A percentile compares a stretch with the other conserved stretches of the same genome.
These are phyloP conservation scores for Scutellaria barbata DNA, from an alignment of 257 asterid genomes.

Conservation along the genomic window DNA sequence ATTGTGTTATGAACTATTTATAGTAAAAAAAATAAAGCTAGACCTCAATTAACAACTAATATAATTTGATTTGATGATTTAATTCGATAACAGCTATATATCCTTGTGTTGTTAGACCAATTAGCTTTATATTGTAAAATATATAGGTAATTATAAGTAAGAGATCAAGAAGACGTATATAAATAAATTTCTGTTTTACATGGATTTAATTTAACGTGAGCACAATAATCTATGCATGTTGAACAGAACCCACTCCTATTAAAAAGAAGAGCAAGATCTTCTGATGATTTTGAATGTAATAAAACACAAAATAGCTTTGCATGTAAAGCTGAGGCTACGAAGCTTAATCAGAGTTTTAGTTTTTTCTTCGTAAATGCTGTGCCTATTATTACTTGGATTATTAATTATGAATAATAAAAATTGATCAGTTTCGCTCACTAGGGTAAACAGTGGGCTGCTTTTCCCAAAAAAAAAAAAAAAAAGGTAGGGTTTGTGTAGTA, in stretches of 20 bases:
- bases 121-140: too few relatives aligned
- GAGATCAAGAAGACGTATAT: not conserved
- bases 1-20: not conserved
- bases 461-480: constrained; percentile 19
- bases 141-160: too few relatives aligned
- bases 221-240: not conserved
- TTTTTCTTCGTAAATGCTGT: constrained; percentile 20
- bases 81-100: too few relatives aligned
- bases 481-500: constrained; percentile 31
- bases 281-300: not conserved
- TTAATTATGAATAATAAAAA: not conserved
- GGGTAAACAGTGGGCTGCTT: constrained; percentile 22
- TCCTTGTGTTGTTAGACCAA: too few relatives aligned
- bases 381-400: not conserved
- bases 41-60: too few relatives aligned
- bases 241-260: not conserved
- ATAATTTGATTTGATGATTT: too few relatives aligned
- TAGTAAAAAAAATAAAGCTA: too few relatives aligned
- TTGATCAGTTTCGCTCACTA: not conserved
- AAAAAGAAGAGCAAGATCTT: constrained; percentile 3
- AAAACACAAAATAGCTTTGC: constrained; percentile 29
- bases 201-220: not conserved
- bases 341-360: constrained; percentile 1
- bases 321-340: constrained; percentile 32
- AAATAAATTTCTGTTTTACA: not conserved